phyloP scores from a whole-genome alignment of 257 asterid genomes.

The Nicotiana knightiana region DNA sequence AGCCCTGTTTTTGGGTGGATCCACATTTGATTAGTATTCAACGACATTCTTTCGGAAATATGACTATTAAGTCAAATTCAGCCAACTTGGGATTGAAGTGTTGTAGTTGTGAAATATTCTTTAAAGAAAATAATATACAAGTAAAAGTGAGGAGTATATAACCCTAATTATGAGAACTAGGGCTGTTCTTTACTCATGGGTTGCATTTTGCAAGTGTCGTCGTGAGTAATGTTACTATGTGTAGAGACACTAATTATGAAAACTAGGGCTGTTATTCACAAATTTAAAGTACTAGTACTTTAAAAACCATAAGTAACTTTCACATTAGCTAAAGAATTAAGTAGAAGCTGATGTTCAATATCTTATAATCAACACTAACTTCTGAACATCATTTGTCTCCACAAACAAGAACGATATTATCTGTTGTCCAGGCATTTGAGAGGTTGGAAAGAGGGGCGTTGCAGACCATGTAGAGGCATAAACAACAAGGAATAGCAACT shows the following conservation, averaged over 20 bases:
- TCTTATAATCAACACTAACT: neutral
- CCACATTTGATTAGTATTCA: neutral
- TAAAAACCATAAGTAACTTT: neutral
- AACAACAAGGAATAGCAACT: neutral
- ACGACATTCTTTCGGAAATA: neutral
- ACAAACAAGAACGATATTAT: neutral
- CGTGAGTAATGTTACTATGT: neutral
- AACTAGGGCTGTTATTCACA: neutral
- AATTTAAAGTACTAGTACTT: neutral
- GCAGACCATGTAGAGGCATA: neutral
- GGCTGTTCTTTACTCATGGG: neutral
- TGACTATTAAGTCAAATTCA: neutral
- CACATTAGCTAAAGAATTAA: neutral
- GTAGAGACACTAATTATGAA: neutral
- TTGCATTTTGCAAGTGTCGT: neutral
- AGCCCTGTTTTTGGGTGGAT: neutral
- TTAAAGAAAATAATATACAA: neutral
- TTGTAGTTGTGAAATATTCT: neutral
- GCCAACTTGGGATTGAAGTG: neutral
- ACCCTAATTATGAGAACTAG: too few relatives aligned
- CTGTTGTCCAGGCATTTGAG: neutral
- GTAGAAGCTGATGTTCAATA: neutral
- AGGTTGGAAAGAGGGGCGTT: neutral
- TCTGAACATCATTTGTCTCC: conserved; percentile 1
- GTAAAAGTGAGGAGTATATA: neutral